Base-by-base conservation (phyloP, 2,329 filamentous ascomycete species). In the Talaromyces funiculosus region DNA sequence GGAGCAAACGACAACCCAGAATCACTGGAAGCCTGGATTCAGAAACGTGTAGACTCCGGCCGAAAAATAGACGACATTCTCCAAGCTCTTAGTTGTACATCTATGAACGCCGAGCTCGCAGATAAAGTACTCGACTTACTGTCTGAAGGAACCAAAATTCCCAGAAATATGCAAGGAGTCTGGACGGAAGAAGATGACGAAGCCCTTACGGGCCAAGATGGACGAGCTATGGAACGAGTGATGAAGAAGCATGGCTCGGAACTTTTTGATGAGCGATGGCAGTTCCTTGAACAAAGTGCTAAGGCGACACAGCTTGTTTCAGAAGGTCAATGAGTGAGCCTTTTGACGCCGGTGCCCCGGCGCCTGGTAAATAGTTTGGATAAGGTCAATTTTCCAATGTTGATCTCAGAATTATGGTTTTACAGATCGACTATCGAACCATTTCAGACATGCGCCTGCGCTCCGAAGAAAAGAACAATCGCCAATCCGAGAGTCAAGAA, bases 131-230 rank as follows among this genome's bases (percentile, higher is more conserved):
- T 79, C 9, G 66, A 68, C 16, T 63, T 66, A 54, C 63, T 77
- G 20, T 62, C 57, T 20, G 64, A 64, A 24, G 73, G 72, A 4
- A 67, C 73, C 16, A 66, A 64, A 1, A 71, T 81, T 20, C 79
- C 80, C 0, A 57, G 67, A 12, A 62, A 78, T 56, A 72, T 77
- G 58, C 71, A 63, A 16, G 80, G 80, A 4, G 75, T 81, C 18
- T 82, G 80, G 80, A 81, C 79, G 6, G 62, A 71, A 9, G 69
- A 74, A 40, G 80, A 82, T 60, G 80, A 82, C 60, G 62, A 68
- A 31, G 67, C 67, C 22, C 58, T 80, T 33, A 64, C 72, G 38
- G 72, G 70, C 8, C 47, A 42, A 3, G 69, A 79, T 64, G 66
- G 64, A 26, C 69, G 70, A 18, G 67, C 63, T 2, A 69, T 80